A percentile compares a stretch with the other conserved stretches of the same genome.
phyloP scores from a whole-genome alignment of 106 monocot species.

The Dendrobium nobile region DNA sequence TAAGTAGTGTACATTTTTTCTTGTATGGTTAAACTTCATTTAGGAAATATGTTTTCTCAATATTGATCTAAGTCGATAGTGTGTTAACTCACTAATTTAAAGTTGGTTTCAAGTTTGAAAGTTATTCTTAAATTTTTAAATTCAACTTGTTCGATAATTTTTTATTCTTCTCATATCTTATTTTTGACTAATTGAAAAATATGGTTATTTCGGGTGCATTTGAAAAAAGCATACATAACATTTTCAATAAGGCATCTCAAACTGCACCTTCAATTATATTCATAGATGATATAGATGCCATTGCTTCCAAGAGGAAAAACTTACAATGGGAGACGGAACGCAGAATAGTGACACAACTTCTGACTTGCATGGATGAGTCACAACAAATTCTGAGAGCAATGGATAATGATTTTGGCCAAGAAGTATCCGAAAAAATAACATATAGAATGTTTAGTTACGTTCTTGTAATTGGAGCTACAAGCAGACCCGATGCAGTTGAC shows the following conservation, averaged over 20 bases:
- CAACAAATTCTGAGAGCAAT: conserved; percentile 37
- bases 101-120: too few relatives aligned
- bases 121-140: too few relatives aligned
- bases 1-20: too few relatives aligned
- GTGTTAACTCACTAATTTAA: too few relatives aligned
- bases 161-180: too few relatives aligned
- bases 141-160: too few relatives aligned
- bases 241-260: conserved; percentile 80
- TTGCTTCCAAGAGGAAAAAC: conserved; percentile 91
- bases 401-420: conserved; percentile 20
- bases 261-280: conserved; percentile 90
- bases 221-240: conserved; percentile 76
- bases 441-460: conserved; percentile 68
- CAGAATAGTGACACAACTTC: conserved; percentile 86
- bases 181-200: conserved; percentile 4
- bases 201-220: conserved; percentile 54
- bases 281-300: conserved; percentile 97
- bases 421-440: conserved; percentile 9
- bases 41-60: too few relatives aligned
- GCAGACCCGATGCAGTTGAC: conserved; percentile 87
- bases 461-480: conserved; percentile 97
- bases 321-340: conserved; percentile 88
- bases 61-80: too few relatives aligned
- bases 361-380: conserved; percentile 98
- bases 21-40: too few relatives aligned